Percentiles rank a stretch among this genome's conserved stretches.
Conservation (phyloP, 2,329 filamentous ascomycete genomes). For the Alternaria arborescens region DNA sequence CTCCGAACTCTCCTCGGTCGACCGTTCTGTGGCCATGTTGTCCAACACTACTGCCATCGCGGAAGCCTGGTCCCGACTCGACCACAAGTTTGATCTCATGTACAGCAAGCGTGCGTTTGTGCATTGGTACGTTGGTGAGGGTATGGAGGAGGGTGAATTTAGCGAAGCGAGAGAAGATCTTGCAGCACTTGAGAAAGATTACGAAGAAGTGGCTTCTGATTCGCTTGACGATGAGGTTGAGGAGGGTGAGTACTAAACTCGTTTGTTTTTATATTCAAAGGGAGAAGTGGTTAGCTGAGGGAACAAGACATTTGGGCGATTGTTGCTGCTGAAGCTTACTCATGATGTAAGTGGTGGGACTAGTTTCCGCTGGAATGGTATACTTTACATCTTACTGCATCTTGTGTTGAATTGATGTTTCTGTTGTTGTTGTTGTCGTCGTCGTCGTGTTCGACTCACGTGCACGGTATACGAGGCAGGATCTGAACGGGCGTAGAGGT, state of each 20-base stretch:
- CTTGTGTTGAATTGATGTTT: no score
- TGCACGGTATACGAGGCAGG: no score
- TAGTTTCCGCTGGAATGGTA: no score
- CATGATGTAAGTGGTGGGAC: no score
- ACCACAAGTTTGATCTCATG: slow-evolving; percentile 81
- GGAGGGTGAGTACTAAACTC: slow-evolving; percentile 59
- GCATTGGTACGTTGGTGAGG: slow-evolving; percentile 85
- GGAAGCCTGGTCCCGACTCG: slow-evolving; percentile 75
- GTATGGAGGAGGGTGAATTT: slow-evolving; percentile 93
- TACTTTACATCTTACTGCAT: no score
- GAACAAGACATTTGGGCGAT: no score
- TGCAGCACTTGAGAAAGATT: slow-evolving; percentile 85
- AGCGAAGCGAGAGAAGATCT: slow-evolving; percentile 87
- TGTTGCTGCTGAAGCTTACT: no score
- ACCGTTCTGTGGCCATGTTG: slow-evolving; percentile 88
- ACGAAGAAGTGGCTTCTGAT: slow-evolving; percentile 83
- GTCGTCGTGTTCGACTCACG: no score
- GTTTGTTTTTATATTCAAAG: no score
- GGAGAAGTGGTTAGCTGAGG: no score
- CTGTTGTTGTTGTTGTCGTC: no score
- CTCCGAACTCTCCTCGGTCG: slow-evolving; percentile 95
- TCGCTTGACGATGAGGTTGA: slow-evolving; percentile 63
- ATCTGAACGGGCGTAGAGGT: no score
- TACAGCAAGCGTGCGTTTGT: slow-evolving; percentile 80
- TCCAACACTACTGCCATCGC: slow-evolving; percentile 79